phyloP scores from a whole-genome alignment of 306 rosid genomes.

The Ammopiptanthus mongolicus region DNA sequence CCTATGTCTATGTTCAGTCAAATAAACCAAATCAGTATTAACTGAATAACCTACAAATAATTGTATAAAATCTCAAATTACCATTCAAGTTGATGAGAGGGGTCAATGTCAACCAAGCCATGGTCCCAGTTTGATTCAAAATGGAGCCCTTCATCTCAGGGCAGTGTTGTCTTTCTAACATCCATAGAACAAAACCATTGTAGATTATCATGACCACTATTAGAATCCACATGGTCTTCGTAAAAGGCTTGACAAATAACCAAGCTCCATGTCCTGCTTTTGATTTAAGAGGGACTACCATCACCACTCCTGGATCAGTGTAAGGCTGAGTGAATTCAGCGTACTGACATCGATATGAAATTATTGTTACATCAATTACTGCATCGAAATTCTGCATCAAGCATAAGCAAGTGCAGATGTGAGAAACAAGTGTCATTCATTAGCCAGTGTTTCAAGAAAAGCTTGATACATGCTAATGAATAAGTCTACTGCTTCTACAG shows the following conservation, averaged over 20 bases:
- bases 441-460: background rate
- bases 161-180: slow-evolving; percentile 36
- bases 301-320: slow-evolving; percentile 42
- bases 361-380: slow-evolving; percentile 39
- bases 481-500: background rate
- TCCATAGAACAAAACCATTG: slow-evolving; percentile 51
- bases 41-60: background rate
- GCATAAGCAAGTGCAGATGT: background rate
- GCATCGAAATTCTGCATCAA: slow-evolving; percentile 36
- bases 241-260: slow-evolving; percentile 47
- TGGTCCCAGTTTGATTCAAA: slow-evolving; percentile 36
- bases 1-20: slow-evolving; percentile 7
- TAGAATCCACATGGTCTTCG: slow-evolving; percentile 38
- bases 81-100: slow-evolving; percentile 42
- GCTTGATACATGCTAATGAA: background rate
- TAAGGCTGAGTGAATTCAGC: slow-evolving; percentile 46
- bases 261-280: slow-evolving; percentile 16
- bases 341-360: slow-evolving; percentile 13
- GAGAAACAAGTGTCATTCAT: background rate
- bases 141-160: slow-evolving; percentile 29
- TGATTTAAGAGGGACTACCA: slow-evolving; percentile 39
- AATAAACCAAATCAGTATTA: background rate
- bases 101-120: slow-evolving; percentile 39
- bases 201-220: slow-evolving; percentile 28
- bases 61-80: background rate